Evolutionary conservation across 306 rosid genomes (phyloP), one percentile per base, ranked within the genome.

Genomic region (Ormosia emarginata): DNA sequence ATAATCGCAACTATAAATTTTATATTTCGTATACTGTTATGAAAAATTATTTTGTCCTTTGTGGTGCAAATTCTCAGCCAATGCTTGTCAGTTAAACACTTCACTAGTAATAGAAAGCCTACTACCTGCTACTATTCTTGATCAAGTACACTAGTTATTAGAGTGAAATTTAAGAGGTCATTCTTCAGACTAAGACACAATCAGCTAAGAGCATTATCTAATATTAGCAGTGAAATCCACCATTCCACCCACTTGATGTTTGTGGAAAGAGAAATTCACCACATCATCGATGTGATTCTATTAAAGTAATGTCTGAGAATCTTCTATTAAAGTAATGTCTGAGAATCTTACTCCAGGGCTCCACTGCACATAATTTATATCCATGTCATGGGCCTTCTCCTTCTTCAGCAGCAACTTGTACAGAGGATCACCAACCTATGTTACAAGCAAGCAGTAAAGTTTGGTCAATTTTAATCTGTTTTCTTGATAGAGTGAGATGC

Each of bases 311-410:
- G 79, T 47, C 61, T 69, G 32, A 81, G 81, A 86, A 81, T 74
- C 95, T 88, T 89, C 70, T 50, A 49, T 30, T 63, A 78, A 72
- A 67, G 40, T 67, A 75, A 56, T 37, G 79, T 47, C 61, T 69
- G 32, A 81, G 81, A 86, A 81, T 74, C 95, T 88, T 89, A 91
- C 97, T 95, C 95, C 97, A 78, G 90, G 93, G 89, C 95, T 88
- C 97, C 97, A 92, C 77, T 92, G 94, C 86, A 92, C 97, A 39
- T 86, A 90, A 82, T 95, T 93, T 84, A 92, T 44, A 70, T 93
- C 97, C 97, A 89, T 91, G 72, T 83, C 90, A 75, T 88, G 98
- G 40, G 98, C 95, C 83, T 90, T 89, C 76, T 94, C 97, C 86
- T 90, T 80, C 90, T 89, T 93, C 70, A 87, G 80, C 72, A 91